These are phyloP conservation scores for Fusarium floridanum DNA, from an alignment of 2,329 filamentous ascomycete species.

Conservation along the genomic window DNA sequence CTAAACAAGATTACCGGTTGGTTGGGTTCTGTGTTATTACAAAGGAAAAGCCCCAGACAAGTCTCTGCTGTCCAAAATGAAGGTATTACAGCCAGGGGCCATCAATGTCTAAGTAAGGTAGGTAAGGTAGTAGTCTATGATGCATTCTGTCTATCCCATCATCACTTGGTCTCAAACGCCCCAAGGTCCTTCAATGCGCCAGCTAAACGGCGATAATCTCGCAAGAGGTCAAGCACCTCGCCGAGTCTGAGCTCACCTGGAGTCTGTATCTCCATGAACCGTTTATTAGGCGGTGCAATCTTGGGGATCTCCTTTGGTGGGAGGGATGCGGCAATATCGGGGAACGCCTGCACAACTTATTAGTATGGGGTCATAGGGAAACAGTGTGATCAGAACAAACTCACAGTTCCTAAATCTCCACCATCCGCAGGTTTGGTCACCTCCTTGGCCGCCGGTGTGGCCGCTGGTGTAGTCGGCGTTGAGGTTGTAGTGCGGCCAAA, in stretches of 20 bases:
- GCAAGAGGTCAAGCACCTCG: constrained; percentile 79
- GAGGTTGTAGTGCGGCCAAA: constrained; percentile 72
- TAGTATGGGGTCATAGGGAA: neutral
- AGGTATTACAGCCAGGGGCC: constrained; percentile 13
- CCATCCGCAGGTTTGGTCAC: constrained; percentile 60
- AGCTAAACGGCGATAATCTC: constrained; percentile 81
- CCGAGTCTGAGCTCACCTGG: constrained; percentile 77
- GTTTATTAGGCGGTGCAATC: constrained; percentile 75
- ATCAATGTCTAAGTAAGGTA: constrained; percentile 22
- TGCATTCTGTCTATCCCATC: constrained; percentile 4
- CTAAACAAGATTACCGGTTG: neutral
- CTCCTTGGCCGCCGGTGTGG: constrained; percentile 56
- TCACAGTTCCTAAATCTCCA: constrained; percentile 69
- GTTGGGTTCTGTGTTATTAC: neutral
- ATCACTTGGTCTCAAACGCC: constrained; percentile 65
- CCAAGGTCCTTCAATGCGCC: constrained; percentile 72
- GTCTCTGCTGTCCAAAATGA: neutral
- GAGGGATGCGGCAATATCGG: constrained; percentile 67
- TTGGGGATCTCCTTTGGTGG: constrained; percentile 68
- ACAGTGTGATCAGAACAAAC: constrained; percentile 40
- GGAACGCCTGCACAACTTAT: constrained; percentile 64
- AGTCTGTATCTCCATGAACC: constrained; percentile 79
- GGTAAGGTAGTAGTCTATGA: constrained; percentile 5
- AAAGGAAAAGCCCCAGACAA: neutral
- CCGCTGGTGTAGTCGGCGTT: constrained; percentile 48